Evolutionary conservation across 768 basidiomycete genomes (phyloP).

Genomic region (Leccinum subtestaceum): DNA sequence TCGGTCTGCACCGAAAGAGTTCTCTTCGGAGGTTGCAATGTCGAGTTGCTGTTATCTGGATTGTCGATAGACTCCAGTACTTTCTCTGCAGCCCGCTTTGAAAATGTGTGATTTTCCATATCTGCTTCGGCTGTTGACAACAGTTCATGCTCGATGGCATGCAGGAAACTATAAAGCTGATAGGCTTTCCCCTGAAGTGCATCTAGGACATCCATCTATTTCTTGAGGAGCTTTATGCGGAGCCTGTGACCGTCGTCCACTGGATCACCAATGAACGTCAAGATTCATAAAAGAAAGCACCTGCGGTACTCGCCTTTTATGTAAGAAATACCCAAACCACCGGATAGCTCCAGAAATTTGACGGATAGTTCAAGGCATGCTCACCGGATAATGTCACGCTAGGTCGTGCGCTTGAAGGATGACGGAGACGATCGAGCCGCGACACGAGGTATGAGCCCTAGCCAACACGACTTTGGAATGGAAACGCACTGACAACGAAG

Average conservation of each 20-base stretch:
- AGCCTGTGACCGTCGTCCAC: conserved; percentile 31
- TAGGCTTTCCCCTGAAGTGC: conserved; percentile 20
- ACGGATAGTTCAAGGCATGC: too few species aligned
- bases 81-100: neutral
- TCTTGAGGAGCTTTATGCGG: conserved; percentile 29
- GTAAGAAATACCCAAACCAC: conserved; percentile 24
- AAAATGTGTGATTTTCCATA: neutral
- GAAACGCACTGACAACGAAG: too few species aligned
- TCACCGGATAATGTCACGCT: too few species aligned
- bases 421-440: too few species aligned
- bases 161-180: conserved; percentile 15
- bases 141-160: neutral
- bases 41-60: neutral
- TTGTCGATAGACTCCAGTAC: neutral
- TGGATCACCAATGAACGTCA: conserved; percentile 2
- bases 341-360: neutral
- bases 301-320: conserved; percentile 22
- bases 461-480: too few species aligned
- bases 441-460: too few species aligned
- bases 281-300: neutral
- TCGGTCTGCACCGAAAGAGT: neutral
- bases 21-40: neutral
- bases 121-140: neutral
- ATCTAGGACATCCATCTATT: conserved; percentile 25
- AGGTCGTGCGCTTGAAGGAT: too few species aligned